Percentiles rank a stretch among this genome's conserved stretches.
phyloP scores from a whole-genome alignment of 441 rosid species.

The Euphorbia neoarborescens region DNA sequence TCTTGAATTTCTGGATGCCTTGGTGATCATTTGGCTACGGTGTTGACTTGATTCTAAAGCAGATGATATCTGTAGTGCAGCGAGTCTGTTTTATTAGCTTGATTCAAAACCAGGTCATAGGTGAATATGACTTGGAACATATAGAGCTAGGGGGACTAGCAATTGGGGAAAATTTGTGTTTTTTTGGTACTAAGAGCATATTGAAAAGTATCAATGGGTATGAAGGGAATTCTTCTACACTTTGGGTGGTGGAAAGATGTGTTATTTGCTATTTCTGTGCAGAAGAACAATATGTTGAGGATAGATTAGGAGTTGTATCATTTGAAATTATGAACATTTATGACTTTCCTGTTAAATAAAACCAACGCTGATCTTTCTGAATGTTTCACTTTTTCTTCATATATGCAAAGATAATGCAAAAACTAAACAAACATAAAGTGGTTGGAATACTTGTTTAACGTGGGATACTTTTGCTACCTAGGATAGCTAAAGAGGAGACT shows the following conservation, averaged over 20 bases:
- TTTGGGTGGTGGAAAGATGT: neutral
- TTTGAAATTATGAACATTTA: neutral
- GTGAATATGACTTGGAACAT: too few relatives aligned
- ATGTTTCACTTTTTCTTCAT: neutral
- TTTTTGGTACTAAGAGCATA: too few relatives aligned
- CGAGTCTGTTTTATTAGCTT: neutral
- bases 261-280: neutral
- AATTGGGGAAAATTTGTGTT: too few relatives aligned
- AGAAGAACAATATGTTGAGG: neutral
- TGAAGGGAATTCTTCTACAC: neutral
- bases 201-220: neutral
- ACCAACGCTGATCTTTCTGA: neutral
- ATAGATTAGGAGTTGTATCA: neutral
- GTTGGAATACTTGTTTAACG: too few relatives aligned
- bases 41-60: neutral
- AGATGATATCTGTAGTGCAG: neutral
- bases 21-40: neutral
- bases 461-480: too few relatives aligned
- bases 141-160: neutral
- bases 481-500: too few relatives aligned
- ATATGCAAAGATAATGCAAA: too few relatives aligned
- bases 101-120: neutral
- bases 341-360: neutral
- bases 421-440: too few relatives aligned
- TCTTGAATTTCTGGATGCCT: neutral